Percentiles rank a stretch among this genome's conserved stretches.
Evolutionary conservation across 176 grass and related monocot species (phyloP).

Genomic region (Bothriochloa decipiens): DNA sequence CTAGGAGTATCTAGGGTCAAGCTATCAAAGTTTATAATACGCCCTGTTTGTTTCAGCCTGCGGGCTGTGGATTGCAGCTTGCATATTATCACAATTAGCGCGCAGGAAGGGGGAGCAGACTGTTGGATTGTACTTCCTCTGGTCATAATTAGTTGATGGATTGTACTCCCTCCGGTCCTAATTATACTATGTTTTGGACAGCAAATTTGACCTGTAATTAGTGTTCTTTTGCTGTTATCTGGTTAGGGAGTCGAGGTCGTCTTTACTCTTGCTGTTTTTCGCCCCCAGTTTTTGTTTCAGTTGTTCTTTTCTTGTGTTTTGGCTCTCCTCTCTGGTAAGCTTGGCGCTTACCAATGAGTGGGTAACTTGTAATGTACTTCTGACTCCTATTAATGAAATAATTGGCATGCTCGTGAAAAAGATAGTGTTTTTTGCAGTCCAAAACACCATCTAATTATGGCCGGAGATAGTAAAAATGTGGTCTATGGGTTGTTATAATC

Average conservation of each 20-base stretch:
- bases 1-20: conserved; percentile 26
- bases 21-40: conserved; percentile 9
- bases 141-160: neutral
- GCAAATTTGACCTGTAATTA: neutral
- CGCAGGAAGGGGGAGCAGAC: neutral
- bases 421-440: neutral
- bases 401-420: too few relatives aligned
- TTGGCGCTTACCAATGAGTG: too few relatives aligned
- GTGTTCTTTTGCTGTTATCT: too few relatives aligned
- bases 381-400: too few relatives aligned
- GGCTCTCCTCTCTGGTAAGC: too few relatives aligned
- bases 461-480: neutral
- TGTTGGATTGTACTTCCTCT: neutral
- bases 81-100: neutral
- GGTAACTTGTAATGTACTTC: too few relatives aligned
- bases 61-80: neutral
- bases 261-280: too few relatives aligned
- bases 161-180: neutral
- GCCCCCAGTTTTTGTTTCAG: too few relatives aligned
- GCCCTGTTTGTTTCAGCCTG: neutral
- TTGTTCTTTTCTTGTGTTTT: too few relatives aligned
- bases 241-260: too few relatives aligned
- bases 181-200: neutral
- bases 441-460: neutral
- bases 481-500: neutral